Base-by-base conservation (phyloP, 1,284 basidiomycete species). In the Singerocomus rubriflavus region DNA sequence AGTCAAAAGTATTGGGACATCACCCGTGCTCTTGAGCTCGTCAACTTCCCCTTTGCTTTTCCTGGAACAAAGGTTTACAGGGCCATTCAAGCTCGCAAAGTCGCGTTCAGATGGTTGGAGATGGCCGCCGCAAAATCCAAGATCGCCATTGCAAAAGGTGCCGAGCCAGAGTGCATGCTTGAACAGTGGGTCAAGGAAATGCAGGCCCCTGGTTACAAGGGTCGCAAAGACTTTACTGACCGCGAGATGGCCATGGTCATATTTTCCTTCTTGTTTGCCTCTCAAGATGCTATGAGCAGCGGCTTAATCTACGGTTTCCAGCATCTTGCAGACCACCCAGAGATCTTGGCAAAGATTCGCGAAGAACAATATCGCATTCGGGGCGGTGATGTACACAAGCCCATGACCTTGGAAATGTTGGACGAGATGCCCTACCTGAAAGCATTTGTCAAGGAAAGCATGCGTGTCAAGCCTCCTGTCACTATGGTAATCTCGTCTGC, bases 61-160 rank as follows among this genome's bases (percentile, higher is more conserved):
- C 94, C 94, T 30, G 97, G 97, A 30, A 99, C 96, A 51, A 98
- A 98, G 71, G 85, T 98, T 45, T 99, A 91, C 76, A 90, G 87
- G 57, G 96, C 96, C 2, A 90, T 96, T 63, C 85, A 97, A 72
- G 91, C 93, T 6, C 86, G 96, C 65, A 98, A 98, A 71, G 76
- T 79, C 40, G 92, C 93, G 8, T 82, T 96, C 77, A 80, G 82
- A 64, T 91, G 88, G 82, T 81, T 98, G 52, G 82, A 84, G 64
- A 75, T 84, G 55, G 93, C 94, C 21, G 91, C 93, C 0, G 76
- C 79, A 37, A 81, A 82, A 60, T 88, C 86, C 63, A 98, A 98
- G 76, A 76, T 82, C 56, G 80, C 87, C 37, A 91, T 99, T 82
- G 88, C 88, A 7, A 79, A 79, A 30, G 91, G 90, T 57, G 82